Evolutionary conservation across 1,139 yeast genomes (phyloP).

Genomic region (Saccharomyces hybrid): DNA sequence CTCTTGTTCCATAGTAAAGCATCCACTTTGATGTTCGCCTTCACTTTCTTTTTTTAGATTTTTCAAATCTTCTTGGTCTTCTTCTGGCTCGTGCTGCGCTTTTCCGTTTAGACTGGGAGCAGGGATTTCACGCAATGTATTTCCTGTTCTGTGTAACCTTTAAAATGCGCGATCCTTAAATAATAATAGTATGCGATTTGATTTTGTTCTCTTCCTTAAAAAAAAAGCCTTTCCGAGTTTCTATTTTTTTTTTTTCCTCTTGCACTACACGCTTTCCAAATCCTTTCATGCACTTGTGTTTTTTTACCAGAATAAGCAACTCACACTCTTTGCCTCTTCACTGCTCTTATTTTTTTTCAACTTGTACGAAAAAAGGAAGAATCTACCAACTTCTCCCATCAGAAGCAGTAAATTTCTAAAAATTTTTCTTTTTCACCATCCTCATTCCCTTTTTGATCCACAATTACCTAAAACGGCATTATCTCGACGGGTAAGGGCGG

Average conservation of each 20-base stretch:
- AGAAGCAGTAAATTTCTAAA: background rate
- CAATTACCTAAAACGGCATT: background rate
- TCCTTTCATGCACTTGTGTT: background rate
- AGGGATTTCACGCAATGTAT: background rate
- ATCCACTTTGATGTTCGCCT: background rate
- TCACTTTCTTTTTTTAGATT: background rate
- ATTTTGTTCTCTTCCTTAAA: background rate
- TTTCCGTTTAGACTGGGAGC: background rate
- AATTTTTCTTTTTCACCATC: background rate
- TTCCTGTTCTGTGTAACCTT: background rate
- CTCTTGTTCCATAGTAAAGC: background rate
- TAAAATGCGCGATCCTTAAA: background rate
- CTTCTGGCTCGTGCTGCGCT: background rate
- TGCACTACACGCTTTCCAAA: background rate
- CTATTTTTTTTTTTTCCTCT: background rate
- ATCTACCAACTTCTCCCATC: background rate
- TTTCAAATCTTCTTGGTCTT: background rate
- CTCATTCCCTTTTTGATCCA: background rate
- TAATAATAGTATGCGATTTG: background rate
- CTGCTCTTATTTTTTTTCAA: background rate
- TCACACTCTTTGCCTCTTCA: background rate
- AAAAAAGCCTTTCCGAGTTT: background rate
- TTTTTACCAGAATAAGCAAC: background rate
- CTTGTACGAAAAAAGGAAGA: background rate
- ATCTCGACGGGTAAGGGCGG: background rate